A percentile compares a stretch with the other conserved stretches of the same genome.
Conservation (phyloP, 192 early-diverging fungal genomes). For the Coemansia sp. region DNA sequence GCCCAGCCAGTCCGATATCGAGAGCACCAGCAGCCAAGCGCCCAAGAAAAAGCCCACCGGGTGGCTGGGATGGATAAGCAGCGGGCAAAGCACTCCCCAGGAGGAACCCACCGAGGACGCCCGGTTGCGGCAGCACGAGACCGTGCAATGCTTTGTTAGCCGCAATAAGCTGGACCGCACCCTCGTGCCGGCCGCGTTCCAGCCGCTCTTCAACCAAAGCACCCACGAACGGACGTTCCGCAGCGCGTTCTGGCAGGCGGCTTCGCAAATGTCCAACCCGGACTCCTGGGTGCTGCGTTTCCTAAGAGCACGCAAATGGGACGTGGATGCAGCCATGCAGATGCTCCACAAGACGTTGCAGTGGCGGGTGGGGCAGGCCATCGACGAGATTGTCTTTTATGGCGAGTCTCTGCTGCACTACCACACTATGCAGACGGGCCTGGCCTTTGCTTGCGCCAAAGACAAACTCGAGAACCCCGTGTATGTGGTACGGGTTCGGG, state of each 20-base stretch:
- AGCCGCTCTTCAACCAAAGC: constrained; percentile 24
- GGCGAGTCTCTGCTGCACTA: constrained; percentile 60
- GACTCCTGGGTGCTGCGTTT: constrained; percentile 75
- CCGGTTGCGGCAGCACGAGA: constrained; percentile 9
- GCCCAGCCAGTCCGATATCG: neutral
- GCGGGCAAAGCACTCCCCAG: constrained; percentile 12
- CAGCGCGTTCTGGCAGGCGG: constrained; percentile 60
- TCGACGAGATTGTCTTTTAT: constrained; percentile 53
- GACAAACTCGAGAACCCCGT: constrained; percentile 58
- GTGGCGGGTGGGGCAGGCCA: constrained; percentile 68
- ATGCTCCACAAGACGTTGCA: constrained; percentile 67
- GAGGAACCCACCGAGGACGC: neutral
- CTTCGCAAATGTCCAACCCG: constrained; percentile 59
- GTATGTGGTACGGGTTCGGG: constrained; percentile 51
- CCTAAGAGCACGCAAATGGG: constrained; percentile 85
- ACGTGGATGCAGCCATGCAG: constrained; percentile 61
- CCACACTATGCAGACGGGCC: constrained; percentile 52
- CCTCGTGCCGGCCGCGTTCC: constrained; percentile 18
- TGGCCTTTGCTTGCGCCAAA: constrained; percentile 54
- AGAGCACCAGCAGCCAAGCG: neutral
- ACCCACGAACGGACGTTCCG: constrained; percentile 36
- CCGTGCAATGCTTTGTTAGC: constrained; percentile 13
- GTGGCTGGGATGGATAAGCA: constrained; percentile 13
- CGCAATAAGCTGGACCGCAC: constrained; percentile 1
- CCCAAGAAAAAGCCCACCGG: neutral